Evolutionary conservation across 2,329 filamentous ascomycete genomes (phyloP), one percentile per base, ranked within the genome.

Genomic region (Neofusicoccum cordaticola): DNA sequence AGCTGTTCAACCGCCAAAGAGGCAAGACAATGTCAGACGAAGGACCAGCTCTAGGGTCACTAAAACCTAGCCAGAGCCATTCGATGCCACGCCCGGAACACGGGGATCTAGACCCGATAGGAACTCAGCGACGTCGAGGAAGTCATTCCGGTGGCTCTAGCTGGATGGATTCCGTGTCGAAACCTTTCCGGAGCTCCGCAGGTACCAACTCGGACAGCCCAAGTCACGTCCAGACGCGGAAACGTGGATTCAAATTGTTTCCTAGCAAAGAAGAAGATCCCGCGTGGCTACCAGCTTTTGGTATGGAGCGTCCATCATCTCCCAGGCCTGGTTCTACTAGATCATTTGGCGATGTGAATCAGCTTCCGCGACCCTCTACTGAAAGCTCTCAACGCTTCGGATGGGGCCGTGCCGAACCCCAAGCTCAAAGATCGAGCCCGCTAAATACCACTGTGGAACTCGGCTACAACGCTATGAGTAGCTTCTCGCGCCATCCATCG

Each of bases 401-500:
- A 8, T 78, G 76, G 77, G 47, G 45, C 2, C 67, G 67, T 11
- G 27, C 56, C 31, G 70, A 71, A 5, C 66, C 73, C 2, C 72
- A 76, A 60, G 70, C 58, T 68, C 79, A 69, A 73, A 79, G 77
- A 12, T 74, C 77, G 5, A 72, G 79, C 41, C 80, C 64, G 27
- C 31, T 62, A 44, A 56, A 58, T 73, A 5, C 74, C 73, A 64
- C 71, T 35, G 78, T 83, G 75, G 76, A 78, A 45, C 77, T 75
- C 74, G 77, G 74, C 17, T 70, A 75, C 60, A 76, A 74, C 51
- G 71, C 70, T 73, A 70, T 79, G 11, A 71, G 66, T 63, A 77
- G 90, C 1, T 95, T 90, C 89, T 90, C 91, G 4, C 82, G 90
- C 44, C 90, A 87, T 70, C 88, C 90, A 7, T 96, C 93, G 39